Base-by-base conservation (phyloP, 352 stramenopile species). In the Plasmopara viticola region DNA sequence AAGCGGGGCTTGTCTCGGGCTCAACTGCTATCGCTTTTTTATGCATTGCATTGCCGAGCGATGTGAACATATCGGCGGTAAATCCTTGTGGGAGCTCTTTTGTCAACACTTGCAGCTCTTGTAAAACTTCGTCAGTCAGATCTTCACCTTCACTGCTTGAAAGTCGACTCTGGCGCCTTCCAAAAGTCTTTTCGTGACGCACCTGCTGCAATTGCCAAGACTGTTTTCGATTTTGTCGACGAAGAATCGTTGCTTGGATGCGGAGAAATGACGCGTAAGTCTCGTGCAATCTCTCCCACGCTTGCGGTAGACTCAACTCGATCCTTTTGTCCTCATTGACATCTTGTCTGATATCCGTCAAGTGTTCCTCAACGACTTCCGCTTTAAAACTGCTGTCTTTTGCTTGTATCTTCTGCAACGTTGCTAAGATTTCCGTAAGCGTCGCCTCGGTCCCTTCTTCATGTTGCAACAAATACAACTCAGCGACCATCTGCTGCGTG, bases 11-110 rank as follows among this genome's bases (percentile, higher is more conserved):
- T 51, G 38, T 50, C 49, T 54, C 47, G n/a, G 44, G 18, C 33
- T 56, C 38, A 7, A 33, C 37, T 44, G 40, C 28, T 33, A 51
- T 46, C 57, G 61, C 62, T 48, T 62, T 61, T 33, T 68, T 57
- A 37, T 68, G 68, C 48, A 84, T 78, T 9, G 68, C 73, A n/a
- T 74, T 74, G 9, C 73, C 73, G 25, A 84, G 57, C 12, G 68
- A 76, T n/a, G 62, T 65, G 52, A 84, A 84, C 70, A 81, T 84
- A 47, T 79, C 70, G 48, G 73, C 51, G 5, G 73, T 84, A 35
- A 84, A 81, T 0, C 73, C 73, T 50, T 76, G 68, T 2, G 73
- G 73, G 9, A 84, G 51, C 38, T 68, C 61, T 34, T 60, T 76
- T 8, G 69, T 68, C 31, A 78, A 48, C 41, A 72, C 50, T 38